These are phyloP conservation scores for Hypoxylon trugodes DNA, from an alignment of 495 filamentous ascomycete species.

Conservation along the genomic window DNA sequence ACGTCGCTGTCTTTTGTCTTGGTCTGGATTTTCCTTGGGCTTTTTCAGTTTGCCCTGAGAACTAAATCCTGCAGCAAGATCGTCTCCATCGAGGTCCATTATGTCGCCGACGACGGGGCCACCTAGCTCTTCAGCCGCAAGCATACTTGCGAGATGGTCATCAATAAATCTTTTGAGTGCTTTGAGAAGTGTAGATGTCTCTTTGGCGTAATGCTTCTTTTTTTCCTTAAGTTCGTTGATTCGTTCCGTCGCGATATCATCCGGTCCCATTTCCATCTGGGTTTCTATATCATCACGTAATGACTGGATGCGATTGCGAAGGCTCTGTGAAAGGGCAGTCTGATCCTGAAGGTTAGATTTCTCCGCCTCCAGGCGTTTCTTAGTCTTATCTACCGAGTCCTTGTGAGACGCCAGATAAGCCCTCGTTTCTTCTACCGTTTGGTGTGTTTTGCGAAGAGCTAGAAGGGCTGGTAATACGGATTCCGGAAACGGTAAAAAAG, in stretches of 20 bases:
- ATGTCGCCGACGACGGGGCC: slow-evolving; percentile 84
- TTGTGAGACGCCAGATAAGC: slow-evolving; percentile 64
- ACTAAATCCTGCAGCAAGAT: slow-evolving; percentile 75
- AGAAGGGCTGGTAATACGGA: slow-evolving; percentile 77
- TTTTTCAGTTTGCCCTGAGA: slow-evolving; percentile 75
- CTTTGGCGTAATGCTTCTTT: slow-evolving; percentile 62
- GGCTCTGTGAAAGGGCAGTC: slow-evolving; percentile 61
- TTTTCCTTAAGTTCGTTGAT: slow-evolving; percentile 65
- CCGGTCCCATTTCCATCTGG: slow-evolving; percentile 63
- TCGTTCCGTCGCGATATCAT: slow-evolving; percentile 66
- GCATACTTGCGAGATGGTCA: slow-evolving; percentile 75
- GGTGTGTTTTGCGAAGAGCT: slow-evolving; percentile 70
- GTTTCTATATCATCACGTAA: slow-evolving; percentile 63
- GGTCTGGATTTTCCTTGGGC: slow-evolving; percentile 54
- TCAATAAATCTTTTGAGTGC: slow-evolving; percentile 78
- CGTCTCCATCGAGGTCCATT: slow-evolving; percentile 63
- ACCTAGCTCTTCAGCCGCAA: slow-evolving; percentile 86
- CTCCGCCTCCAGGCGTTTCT: slow-evolving; percentile 65
- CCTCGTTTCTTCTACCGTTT: slow-evolving; percentile 69
- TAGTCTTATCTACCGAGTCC: slow-evolving; percentile 60
- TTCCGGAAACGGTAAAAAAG: slow-evolving; percentile 68
- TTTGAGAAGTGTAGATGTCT: slow-evolving; percentile 65
- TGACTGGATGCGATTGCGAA: slow-evolving; percentile 56
- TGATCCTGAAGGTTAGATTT: slow-evolving; percentile 70
- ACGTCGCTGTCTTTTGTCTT: slow-evolving; percentile 66